These are phyloP conservation scores for Pseudovirgaria hyperparasitica DNA, from an alignment of 2,329 filamentous ascomycete species.

Conservation along the genomic window DNA sequence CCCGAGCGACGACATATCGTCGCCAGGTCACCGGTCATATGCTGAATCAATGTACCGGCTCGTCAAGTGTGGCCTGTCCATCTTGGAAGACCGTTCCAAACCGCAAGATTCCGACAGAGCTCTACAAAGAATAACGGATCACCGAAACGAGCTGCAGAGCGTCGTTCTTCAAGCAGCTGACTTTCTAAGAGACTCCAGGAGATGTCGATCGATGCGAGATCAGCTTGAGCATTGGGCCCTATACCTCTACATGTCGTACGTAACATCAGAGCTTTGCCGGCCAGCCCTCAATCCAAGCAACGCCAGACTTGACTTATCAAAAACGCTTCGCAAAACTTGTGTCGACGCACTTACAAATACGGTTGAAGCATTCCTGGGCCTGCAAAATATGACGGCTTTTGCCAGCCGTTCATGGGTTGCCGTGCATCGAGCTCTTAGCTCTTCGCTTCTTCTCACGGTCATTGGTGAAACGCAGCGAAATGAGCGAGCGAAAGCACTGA, in stretches of 20 bases:
- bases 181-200: conserved; percentile 41
- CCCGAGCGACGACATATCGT: conserved; percentile 26
- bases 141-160: conserved; percentile 42
- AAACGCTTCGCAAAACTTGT: conserved; percentile 40
- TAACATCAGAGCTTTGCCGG: conserved; percentile 48
- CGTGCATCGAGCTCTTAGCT: conserved; percentile 31
- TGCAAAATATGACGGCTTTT: conserved; percentile 38
- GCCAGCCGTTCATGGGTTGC: conserved; percentile 31
- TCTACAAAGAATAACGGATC: conserved; percentile 41
- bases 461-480: conserved; percentile 31
- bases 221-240: conserved; percentile 48
- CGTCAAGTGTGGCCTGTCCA: conserved; percentile 46
- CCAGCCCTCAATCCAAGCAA: conserved; percentile 43
- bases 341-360: conserved; percentile 43
- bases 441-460: conserved; percentile 30
- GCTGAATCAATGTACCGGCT: conserved; percentile 45
- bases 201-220: conserved; percentile 36
- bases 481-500: conserved; percentile 30
- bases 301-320: conserved; percentile 30
- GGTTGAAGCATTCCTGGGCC: conserved; percentile 48
- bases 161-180: conserved; percentile 47
- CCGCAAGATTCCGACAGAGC: conserved; percentile 41
- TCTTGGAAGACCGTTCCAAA: conserved; percentile 44
- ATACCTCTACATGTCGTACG: conserved; percentile 49
- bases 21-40: conserved; percentile 38